Evolutionary conservation across 192 early-diverging fungal species (phyloP).

Genomic region (Kappamyces sp.): DNA sequence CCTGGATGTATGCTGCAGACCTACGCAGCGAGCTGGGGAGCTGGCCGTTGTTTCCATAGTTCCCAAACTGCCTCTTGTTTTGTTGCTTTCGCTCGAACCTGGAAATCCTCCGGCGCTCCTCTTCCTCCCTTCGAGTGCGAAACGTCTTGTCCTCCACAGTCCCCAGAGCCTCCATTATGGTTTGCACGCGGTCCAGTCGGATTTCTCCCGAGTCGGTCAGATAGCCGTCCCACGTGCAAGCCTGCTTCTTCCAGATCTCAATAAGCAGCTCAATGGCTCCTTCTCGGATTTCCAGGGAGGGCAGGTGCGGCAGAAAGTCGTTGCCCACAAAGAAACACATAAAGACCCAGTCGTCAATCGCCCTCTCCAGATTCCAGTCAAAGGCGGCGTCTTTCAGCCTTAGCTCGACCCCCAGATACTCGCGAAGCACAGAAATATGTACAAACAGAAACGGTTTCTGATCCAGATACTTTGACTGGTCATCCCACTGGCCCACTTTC

Average conservation of each 20-base stretch:
- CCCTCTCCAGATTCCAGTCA: conserved; percentile 78
- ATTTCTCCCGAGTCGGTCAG: conserved; percentile 80
- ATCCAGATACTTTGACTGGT: conserved; percentile 15
- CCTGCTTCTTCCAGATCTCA: conserved; percentile 52
- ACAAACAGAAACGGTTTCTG: conserved; percentile 57
- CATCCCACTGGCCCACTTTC: conserved; percentile 43
- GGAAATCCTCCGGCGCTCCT: conserved; percentile 35
- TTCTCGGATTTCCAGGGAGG: conserved; percentile 89
- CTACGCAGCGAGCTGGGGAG: not conserved
- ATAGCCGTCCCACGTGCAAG: conserved; percentile 66
- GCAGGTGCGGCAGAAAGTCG: conserved; percentile 94
- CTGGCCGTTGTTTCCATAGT: conserved; percentile 4
- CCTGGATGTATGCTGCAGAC: not conserved
- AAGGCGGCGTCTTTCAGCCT: conserved; percentile 43
- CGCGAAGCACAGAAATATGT: conserved; percentile 80
- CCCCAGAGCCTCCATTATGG: conserved; percentile 46
- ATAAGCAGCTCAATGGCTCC: conserved; percentile 66
- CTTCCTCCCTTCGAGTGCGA: conserved; percentile 33
- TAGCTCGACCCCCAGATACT: conserved; percentile 91
- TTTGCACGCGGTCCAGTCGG: conserved; percentile 36
- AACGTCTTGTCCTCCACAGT: conserved; percentile 48
- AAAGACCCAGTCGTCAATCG: conserved; percentile 94
- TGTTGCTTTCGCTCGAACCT: conserved; percentile 22
- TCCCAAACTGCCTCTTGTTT: conserved; percentile 4
- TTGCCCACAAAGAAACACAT: conserved; percentile 95